Base-by-base conservation (phyloP, 495 filamentous ascomycete species). In the Glonium stellatum region DNA sequence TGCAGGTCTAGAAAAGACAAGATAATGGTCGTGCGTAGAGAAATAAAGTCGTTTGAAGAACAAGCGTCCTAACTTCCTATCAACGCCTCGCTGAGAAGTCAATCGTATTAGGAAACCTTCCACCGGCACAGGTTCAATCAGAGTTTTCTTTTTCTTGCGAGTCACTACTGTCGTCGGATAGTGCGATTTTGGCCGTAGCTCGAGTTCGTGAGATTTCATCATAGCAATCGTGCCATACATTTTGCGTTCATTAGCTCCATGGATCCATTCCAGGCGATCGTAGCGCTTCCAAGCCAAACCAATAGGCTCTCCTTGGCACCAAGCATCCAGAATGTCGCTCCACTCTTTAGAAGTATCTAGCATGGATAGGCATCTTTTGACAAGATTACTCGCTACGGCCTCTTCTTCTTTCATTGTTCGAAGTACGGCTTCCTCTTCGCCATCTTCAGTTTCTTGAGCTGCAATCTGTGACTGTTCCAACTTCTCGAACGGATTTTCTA, bases 211-310 rank as follows among this genome's bases (percentile, higher is more conserved):
- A 0, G 87, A 85, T 44, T 78, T 82, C 63, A 82, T 75, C 86
- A 90, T 89, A 22, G 82, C 87, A 13, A 90, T 80, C 0, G 84
- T 80, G 4, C 87, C 87, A 63, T 88, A 87, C 86, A 90, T 89
- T 46, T 81, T 82, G 59, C 83, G 78, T 68, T 89, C 86, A 53
- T 87, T 85, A 5, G 72, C 74, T 18, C 87, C 87, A 70, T 85
- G 79, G 6, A 90, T 72, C 87, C 87, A 90, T 70, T 90, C 87
- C 9, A 90, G 72, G 13, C 87, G 79, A 65, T 90, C 87, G 65
- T 89, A 90, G 36, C 87, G 78, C 66, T 85, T 87, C 87, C 87
- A 90, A 15, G 84, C 87, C 54, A 90, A 75, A 1, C 87, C 87
- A 74, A 90, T 84, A 31, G 79, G 82, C 58, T 85, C 79, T 34